A percentile compares a stretch with the other conserved stretches of the same genome.
Evolutionary conservation across 257 asterid species (phyloP).

Genomic region (Scutellaria barbata): DNA sequence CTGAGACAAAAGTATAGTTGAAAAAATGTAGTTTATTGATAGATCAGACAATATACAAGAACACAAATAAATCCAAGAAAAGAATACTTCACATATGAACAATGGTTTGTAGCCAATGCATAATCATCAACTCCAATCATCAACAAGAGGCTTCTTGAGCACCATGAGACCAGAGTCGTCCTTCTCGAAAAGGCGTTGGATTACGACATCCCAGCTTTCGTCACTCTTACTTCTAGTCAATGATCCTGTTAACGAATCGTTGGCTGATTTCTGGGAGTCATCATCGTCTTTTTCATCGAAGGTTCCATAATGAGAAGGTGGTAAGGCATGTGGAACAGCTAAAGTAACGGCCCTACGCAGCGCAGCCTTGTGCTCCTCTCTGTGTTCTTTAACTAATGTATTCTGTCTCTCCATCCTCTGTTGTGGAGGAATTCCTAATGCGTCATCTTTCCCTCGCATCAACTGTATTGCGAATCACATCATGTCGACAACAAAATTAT

Average conservation of each 20-base stretch:
- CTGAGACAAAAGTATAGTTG: too few species aligned
- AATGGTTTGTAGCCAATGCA: slow-evolving; percentile 24
- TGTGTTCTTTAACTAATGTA: slow-evolving; percentile 66
- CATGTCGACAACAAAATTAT: not conserved
- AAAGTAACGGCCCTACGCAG: slow-evolving; percentile 71
- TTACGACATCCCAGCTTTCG: slow-evolving; percentile 79
- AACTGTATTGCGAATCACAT: slow-evolving; percentile 42
- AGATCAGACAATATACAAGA: not conserved
- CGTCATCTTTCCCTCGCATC: slow-evolving; percentile 66
- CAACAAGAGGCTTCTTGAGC: slow-evolving; percentile 50
- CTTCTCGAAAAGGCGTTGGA: slow-evolving; percentile 72
- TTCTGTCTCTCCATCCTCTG: slow-evolving; percentile 85
- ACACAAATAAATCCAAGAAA: not conserved
- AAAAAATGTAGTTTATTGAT: too few species aligned
- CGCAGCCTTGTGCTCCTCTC: slow-evolving; percentile 71
- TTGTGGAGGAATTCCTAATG: slow-evolving; percentile 57
- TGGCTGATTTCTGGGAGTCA: slow-evolving; percentile 31
- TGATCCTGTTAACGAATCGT: slow-evolving; percentile 55
- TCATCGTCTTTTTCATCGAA: slow-evolving; percentile 46
- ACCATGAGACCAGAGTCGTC: slow-evolving; percentile 63
- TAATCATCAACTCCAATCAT: slow-evolving; percentile 56
- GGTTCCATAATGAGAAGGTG: slow-evolving; percentile 75
- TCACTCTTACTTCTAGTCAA: slow-evolving; percentile 41
- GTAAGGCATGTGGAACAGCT: slow-evolving; percentile 75
- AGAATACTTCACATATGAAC: not conserved